Base-by-base conservation (phyloP, 2,329 filamentous ascomycete species). In the Cladosporium sp. region DNA sequence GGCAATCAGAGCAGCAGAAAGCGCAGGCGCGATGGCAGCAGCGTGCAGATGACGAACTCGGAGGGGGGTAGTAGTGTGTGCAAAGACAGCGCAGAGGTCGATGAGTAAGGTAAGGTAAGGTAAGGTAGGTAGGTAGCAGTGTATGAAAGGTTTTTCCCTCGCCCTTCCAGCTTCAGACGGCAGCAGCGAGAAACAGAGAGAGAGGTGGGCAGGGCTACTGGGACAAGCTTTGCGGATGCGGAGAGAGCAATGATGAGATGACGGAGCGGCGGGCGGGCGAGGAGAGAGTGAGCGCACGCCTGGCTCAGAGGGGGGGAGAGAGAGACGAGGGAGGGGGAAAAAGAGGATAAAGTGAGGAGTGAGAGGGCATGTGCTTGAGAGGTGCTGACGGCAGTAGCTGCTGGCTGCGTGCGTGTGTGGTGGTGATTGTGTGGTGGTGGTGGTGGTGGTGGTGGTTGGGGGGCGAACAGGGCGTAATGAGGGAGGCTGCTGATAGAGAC, bases 141-240 rank as follows among this genome's bases (percentile, higher is more conserved):
- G 38, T 33, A 18, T n/a, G 43, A 47, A 39, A 33, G 43, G 43
- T 36, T 38, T 39, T 20, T 13, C 42, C 22, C 43, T 20, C n/a
- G n/a, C n/a, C 43, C 18, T 13, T 39, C 32, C n/a, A n/a, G 22
- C 43, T 39, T 38, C 35, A 30, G 33, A 19, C 20, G 43, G 22
- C 18, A 4, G 16, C 35, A 4, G 16, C 35, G 18, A 20, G 35
- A 38, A 43, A 43, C 13, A 46, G 43, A 38, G 32, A 38, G 32
- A 29, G 33, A 38, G 30, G 43, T 29, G 25, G 32, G 36, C 33
- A 47, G 36, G n/a, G 32, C 36, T 38, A 38, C 43, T 30, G 43
- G n/a, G 27, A 47, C 43, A 47, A 47, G 43, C 43, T 47, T 47
- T 47, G 33, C 25, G 43, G 43, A 35, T 47, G 43, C 43, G 43